Conservation (phyloP, 495 filamentous ascomycete genomes). For the Trichoderma orchidacearum region DNA sequence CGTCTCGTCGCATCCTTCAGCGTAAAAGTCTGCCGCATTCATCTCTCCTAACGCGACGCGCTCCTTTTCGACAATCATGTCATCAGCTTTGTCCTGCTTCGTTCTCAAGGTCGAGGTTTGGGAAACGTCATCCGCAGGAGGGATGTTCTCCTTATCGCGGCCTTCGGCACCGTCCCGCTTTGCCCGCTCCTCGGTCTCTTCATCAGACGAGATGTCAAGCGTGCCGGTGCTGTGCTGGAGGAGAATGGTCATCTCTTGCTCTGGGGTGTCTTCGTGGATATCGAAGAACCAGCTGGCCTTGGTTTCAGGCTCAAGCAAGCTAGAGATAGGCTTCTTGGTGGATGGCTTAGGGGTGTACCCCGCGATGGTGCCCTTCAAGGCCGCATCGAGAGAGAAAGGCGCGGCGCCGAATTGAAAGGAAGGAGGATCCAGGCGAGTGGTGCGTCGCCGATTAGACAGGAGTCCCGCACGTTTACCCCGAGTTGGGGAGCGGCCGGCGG, state of each 20-base stretch:
- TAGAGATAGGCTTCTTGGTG: constrained; percentile 8
- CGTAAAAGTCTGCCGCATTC: constrained; percentile 58
- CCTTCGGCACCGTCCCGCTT: constrained; percentile 41
- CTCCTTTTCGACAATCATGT: constrained; percentile 34
- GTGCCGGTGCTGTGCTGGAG: constrained; percentile 81
- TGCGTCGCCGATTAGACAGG: constrained; percentile 46
- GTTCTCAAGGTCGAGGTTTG: constrained; percentile 24
- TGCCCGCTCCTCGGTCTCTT: constrained; percentile 39
- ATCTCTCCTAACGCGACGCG: constrained; percentile 62
- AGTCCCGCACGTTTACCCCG: constrained; percentile 47
- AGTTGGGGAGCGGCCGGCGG: constrained; percentile 49
- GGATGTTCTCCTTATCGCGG: constrained; percentile 85
- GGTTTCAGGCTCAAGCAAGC: constrained; percentile 24
- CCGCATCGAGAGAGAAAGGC: constrained; percentile 70
- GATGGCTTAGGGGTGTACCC: constrained; percentile 26
- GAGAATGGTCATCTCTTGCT: constrained; percentile 78
- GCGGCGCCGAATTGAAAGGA: constrained; percentile 21
- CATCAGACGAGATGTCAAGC: constrained; percentile 69
- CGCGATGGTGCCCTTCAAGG: constrained; percentile 55
- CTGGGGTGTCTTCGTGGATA: constrained; percentile 84
- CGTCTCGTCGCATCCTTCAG: constrained; percentile 48
- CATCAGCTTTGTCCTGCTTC: constrained; percentile 14
- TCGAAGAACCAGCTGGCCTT: constrained; percentile 77
- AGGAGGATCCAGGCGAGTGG: constrained; percentile 47
- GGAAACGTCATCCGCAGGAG: constrained; percentile 47